Base-by-base conservation (phyloP, 805 yeast species). In the Suhomyces xylopsoci region DNA sequence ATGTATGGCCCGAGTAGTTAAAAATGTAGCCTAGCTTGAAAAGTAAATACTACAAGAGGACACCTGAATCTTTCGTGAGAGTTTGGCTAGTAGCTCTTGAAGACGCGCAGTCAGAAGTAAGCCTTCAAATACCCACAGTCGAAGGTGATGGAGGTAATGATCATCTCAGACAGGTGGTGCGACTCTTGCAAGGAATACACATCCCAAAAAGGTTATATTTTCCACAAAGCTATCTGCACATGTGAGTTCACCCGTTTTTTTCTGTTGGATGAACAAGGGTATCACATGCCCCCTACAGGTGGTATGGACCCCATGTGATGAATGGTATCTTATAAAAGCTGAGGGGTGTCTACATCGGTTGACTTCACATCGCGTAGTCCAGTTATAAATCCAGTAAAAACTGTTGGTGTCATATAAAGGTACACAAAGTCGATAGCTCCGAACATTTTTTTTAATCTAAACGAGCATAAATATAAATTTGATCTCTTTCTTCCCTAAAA, bases 401-500 rank as follows among this genome's bases (percentile, higher is more conserved):
- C 42, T 17, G 24, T 19, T 38, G 24, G 24, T 19, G 42, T 38
- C 20, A 38, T 38, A 14, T 17, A 22, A 42, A 42, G 24, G 30
- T 42, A 22, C 45, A 42, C 45, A 42, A 42, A 42, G 45, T 12
- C 45, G 19, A 17, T 42, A 24, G 28, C 12, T 28, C 6, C 32
- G 40, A 20, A 45, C 40, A 32, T 32, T 45, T 45, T 24, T 45
- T 32, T 45, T n/a, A 26, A 44, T 44, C 47, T 15, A 44, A 25
- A 24, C 20, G 26, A 45, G 42, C 48, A 45, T n/a, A 20, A 14
- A 45, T 24, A 22, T 24, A 42, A 42, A 14, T 22, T 42, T 24
- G 26, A 42, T 42, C 30, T 41, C 41, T 38, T 38, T 24, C 45
- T 22, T 24, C 45, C 19, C 30, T 24, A 24, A 42, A 41, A 42